Percentiles rank a stretch among this genome's conserved stretches.
Evolutionary conservation across 208 protist genomes (phyloP).

Genomic region (Leishmania martiniquensis): DNA sequence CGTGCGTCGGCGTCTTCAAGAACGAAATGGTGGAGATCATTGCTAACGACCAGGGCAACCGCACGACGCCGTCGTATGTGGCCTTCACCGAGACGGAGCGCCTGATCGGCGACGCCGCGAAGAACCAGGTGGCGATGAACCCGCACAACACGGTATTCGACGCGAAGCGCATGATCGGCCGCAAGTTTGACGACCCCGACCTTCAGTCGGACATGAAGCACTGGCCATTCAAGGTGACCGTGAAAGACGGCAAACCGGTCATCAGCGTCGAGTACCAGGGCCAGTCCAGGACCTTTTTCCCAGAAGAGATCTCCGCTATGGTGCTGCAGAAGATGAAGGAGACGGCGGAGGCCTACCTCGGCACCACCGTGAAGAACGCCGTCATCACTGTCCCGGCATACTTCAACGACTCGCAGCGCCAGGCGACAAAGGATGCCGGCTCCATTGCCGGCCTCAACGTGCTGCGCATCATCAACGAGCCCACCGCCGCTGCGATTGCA

Average conservation of each 20-base stretch:
- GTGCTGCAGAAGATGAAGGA: slow-evolving; percentile 95
- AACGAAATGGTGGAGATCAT: slow-evolving; percentile 95
- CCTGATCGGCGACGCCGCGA: slow-evolving; percentile 90
- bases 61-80: slow-evolving; percentile 96
- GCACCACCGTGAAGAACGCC: slow-evolving; percentile 91
- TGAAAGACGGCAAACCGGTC: slow-evolving; percentile 88
- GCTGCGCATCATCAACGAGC: slow-evolving; percentile 99
- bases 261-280: slow-evolving; percentile 76
- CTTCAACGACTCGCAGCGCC: slow-evolving; percentile 99
- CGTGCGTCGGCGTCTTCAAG: slow-evolving; percentile 97
- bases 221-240: slow-evolving; percentile 90
- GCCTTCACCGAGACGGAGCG: slow-evolving; percentile 95
- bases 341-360: slow-evolving; percentile 94
- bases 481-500: slow-evolving; percentile 99
- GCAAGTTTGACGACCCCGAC: slow-evolving; percentile 90
- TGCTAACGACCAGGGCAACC: slow-evolving; percentile 93
- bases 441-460: slow-evolving; percentile 97
- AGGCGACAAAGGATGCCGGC: slow-evolving; percentile 99
- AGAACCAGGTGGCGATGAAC: slow-evolving; percentile 93
- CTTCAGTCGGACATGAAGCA: slow-evolving; percentile 97
- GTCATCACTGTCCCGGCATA: slow-evolving; percentile 99
- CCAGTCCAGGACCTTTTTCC: slow-evolving; percentile 77
- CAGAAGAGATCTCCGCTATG: slow-evolving; percentile 88
- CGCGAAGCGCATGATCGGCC: slow-evolving; percentile 93
- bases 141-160: slow-evolving; percentile 93